Evolutionary conservation across 192 early-diverging fungal genomes (phyloP).

Genomic region (Gaertneriomyces semiglobifer): DNA sequence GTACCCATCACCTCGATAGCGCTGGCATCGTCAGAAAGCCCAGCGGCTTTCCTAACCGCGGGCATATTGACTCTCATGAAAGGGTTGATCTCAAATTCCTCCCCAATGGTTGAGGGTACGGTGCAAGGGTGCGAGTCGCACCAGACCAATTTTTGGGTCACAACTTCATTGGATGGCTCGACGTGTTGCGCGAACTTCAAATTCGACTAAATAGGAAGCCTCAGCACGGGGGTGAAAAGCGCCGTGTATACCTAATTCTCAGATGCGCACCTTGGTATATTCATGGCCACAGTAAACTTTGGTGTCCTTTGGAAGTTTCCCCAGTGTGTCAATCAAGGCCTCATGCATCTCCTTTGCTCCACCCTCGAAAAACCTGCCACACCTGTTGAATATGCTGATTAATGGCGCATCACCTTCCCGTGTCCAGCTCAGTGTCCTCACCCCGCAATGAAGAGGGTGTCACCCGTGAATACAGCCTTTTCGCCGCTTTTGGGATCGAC

Average conservation of each 20-base stretch:
- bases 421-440: neutral
- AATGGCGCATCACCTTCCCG: neutral
- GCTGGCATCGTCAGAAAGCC: neutral
- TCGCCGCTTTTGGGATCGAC: conserved; percentile 54
- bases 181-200: conserved; percentile 71
- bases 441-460: conserved; percentile 73
- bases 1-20: conserved; percentile 68
- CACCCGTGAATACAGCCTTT: conserved; percentile 84
- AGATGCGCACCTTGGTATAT: conserved; percentile 65
- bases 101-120: conserved; percentile 86
- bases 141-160: conserved; percentile 67
- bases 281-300: conserved; percentile 91
- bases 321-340: conserved; percentile 67
- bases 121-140: conserved; percentile 48
- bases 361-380: conserved; percentile 94
- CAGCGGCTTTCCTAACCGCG: conserved; percentile 24
- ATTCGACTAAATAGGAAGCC: conserved; percentile 35
- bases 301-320: conserved; percentile 70
- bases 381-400: conserved; percentile 32
- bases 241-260: neutral
- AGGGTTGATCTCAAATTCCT: conserved; percentile 81
- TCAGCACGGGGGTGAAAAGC: neutral
- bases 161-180: conserved; percentile 71
- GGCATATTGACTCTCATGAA: conserved; percentile 73
- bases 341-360: conserved; percentile 79